phyloP scores from a whole-genome alignment of 2,329 filamentous ascomycete species.

The Chaetomium strumarium region DNA sequence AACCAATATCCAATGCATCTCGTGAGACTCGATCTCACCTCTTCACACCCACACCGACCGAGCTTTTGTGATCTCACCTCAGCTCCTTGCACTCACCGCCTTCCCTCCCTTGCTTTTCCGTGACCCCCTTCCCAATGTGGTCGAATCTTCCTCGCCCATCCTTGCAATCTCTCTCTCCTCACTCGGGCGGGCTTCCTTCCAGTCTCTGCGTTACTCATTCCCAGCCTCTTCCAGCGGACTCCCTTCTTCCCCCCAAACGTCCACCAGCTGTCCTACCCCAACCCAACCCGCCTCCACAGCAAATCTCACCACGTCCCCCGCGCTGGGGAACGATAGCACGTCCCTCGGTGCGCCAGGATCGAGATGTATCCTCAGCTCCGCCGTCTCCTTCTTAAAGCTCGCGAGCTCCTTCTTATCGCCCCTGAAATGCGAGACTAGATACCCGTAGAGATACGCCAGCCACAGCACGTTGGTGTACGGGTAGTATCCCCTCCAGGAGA shows the following conservation, averaged over 20 bases:
- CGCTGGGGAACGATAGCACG: conserved; percentile 48
- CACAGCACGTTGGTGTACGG: conserved; percentile 62
- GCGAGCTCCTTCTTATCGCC: conserved; percentile 42
- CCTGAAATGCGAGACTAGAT: conserved; percentile 42
- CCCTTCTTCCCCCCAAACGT: conserved; percentile 8
- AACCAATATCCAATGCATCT: too few relatives aligned
- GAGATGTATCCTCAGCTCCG: conserved; percentile 49
- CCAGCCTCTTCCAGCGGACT: not conserved
- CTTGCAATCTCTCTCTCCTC: too few relatives aligned
- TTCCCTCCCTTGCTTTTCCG: too few relatives aligned
- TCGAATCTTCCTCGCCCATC: too few relatives aligned
- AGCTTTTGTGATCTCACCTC: too few relatives aligned
- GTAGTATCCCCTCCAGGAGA: conserved; percentile 49
- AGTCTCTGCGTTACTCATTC: too few relatives aligned
- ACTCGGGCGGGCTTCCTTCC: too few relatives aligned
- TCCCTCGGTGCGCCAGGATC: conserved; percentile 44
- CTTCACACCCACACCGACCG: too few relatives aligned
- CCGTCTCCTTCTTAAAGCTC: conserved; percentile 43
- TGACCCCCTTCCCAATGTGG: too few relatives aligned
- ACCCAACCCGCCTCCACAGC: conserved; percentile 55
- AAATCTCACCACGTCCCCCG: conserved; percentile 52
- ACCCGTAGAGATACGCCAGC: conserved; percentile 56
- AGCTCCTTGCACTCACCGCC: too few relatives aligned
- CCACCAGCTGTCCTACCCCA: conserved; percentile 43
- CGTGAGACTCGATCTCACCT: too few relatives aligned